Evolutionary conservation across 306 rosid genomes (phyloP), one percentile per base, ranked within the genome.

Genomic region (Trifolium fragiferum): DNA sequence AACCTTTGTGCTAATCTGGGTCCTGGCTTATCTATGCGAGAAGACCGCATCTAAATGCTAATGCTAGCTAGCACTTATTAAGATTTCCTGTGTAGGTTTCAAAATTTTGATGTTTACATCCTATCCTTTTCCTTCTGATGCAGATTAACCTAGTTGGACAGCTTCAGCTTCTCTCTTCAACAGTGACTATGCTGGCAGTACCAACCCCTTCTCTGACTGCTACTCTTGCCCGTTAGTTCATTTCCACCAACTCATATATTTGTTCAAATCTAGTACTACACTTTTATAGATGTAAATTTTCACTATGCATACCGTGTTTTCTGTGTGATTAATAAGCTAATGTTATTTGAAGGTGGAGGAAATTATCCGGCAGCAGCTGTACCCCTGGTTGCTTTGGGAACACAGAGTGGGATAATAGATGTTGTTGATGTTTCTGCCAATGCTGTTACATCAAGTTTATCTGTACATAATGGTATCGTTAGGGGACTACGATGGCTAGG

Each of bases 401-500:
- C 99, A 77, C 96, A 95, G 80, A 85, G 79, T 70, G 99, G 99
- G 72, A 87, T 86, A 38, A 77, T 95, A 70, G 99, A 95, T 76
- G 83, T 95, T 14, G 76, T 95, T 82, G 99, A 95, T 81, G 97
- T 92, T 82, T 89, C 97, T 78, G 96, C 99, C 73, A 92, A 90
- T 86, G 92, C 97, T 51, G 89, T 95, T 50, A 71, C 99, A 57
- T 86, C 92, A 74, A 90, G 93, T 83, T 87, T 92, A 84, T 86
- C 90, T 49, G 96, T 95, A 59, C 99, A 92, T 80, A 87, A 76
- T 71, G 87, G 90, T 62, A 79, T 75, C 30, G 93, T 95, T 84
- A 87, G 97, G 87, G 99, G 98, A 65, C 80, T 95, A 67, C 87
- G 99, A 58, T 95, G 99, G 99, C 98, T 95, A 15, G 99, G 99